phyloP scores from a whole-genome alignment of 345 rosid genomes.

The Citropsis articulata region DNA sequence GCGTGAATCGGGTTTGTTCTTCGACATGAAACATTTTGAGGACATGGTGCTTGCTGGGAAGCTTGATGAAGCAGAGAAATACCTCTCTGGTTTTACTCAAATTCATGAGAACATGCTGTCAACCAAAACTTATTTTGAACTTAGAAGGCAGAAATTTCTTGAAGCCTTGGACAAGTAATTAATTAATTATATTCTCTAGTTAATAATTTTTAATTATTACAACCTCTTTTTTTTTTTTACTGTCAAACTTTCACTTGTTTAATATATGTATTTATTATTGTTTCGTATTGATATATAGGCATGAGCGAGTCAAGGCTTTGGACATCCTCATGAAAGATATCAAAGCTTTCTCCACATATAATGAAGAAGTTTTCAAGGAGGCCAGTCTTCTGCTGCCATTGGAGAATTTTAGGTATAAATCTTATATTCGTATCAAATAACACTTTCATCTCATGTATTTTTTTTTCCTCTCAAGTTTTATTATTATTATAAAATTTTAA shows the following conservation, averaged over 20 bases:
- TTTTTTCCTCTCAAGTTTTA: too few species aligned
- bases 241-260: too few species aligned
- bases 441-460: background rate
- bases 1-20: conserved; percentile 4
- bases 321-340: conserved; percentile 4
- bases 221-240: background rate
- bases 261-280: too few species aligned
- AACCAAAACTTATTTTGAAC: conserved; percentile 4
- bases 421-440: background rate
- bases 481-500: too few species aligned
- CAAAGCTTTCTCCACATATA: background rate
- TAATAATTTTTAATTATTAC: background rate
- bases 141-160: conserved; percentile 15
- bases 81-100: conserved; percentile 13
- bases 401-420: conserved; percentile 13
- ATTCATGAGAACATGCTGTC: conserved; percentile 3
- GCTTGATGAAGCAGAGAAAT: conserved; percentile 10
- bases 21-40: conserved; percentile 11
- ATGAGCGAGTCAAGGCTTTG: background rate
- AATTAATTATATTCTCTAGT: too few species aligned
- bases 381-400: background rate
- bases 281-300: background rate
- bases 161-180: conserved; percentile 18
- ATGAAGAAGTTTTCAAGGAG: background rate
- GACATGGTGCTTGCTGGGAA: conserved; percentile 1